A percentile compares a stretch with the other conserved stretches of the same genome.
These are phyloP conservation scores for Trypanosomatidae sp. DNA, from an alignment of 208 protist species.

Conservation along the genomic window DNA sequence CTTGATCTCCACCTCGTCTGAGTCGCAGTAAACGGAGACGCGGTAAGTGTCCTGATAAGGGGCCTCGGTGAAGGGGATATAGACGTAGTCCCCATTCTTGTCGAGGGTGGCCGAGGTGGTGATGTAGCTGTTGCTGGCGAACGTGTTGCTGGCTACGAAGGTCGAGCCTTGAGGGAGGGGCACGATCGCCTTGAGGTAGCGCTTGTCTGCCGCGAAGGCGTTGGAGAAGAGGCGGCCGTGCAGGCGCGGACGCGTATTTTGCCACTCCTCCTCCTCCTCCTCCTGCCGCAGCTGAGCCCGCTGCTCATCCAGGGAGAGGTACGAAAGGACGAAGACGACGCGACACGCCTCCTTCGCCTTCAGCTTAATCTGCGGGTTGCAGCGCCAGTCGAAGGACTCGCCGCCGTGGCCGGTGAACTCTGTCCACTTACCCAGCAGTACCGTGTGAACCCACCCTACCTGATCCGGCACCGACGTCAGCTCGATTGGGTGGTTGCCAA, in stretches of 20 bases:
- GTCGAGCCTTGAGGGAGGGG: constrained; percentile 85
- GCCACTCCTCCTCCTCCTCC: constrained; percentile 73
- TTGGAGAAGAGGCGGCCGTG: constrained; percentile 88
- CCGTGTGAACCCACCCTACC: constrained; percentile 84
- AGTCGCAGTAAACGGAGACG: constrained; percentile 89
- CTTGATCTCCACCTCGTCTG: constrained; percentile 64
- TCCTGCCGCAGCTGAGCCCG: constrained; percentile 30
- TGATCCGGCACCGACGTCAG: constrained; percentile 83
- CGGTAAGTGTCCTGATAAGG: constrained; percentile 78
- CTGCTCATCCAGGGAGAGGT: constrained; percentile 75
- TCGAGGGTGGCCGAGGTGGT: constrained; percentile 71
- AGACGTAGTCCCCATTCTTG: constrained; percentile 72
- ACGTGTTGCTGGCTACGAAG: constrained; percentile 87
- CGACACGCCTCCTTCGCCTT: constrained; percentile 65
- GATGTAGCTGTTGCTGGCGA: constrained; percentile 88
- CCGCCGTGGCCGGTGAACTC: constrained; percentile 83
- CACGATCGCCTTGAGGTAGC: constrained; percentile 85
- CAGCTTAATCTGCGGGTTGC: constrained; percentile 82
- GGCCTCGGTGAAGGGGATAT: constrained; percentile 87
- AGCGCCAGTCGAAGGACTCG: constrained; percentile 89
- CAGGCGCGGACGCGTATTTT: constrained; percentile 74
- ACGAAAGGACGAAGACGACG: constrained; percentile 86
- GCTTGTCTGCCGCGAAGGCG: constrained; percentile 68
- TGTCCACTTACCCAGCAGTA: constrained; percentile 80
- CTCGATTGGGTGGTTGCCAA: constrained; percentile 78